Evolutionary conservation across 805 yeast genomes (phyloP), one percentile per base, ranked within the genome.

Genomic region (Cephaloascus fragrans): DNA sequence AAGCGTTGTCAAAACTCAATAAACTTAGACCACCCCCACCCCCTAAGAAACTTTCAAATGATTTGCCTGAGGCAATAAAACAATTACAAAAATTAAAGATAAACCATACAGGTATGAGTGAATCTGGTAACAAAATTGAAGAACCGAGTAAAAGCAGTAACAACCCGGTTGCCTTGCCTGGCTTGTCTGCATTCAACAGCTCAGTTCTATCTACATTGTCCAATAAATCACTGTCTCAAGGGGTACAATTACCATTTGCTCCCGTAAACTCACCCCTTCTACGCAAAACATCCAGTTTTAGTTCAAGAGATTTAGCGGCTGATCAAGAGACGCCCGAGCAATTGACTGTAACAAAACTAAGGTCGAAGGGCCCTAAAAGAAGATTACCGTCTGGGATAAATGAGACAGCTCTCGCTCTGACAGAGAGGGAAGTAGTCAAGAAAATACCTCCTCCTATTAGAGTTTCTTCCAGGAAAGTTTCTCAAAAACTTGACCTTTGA

Each of bases 351-450:
- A 73, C 63, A 35, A 75, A 73, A 47, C 40, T 53, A 0, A 55
- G 80, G 39, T 57, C 77, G 15, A 67, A 59, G 40, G 80, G 80
- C 0, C 80, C 80, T 1, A 71, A 64, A 47, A 53, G 80, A 44
- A 56, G 69, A 37, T 55, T 69, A 16, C 78, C 79, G 1, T 58
- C 60, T 38, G 44, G 23, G 8, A 36, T 51, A 14, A 34, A 35
- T 9, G 23, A 50, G 36, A 23, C 9, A 17, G 14, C 15, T 20
- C 37, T 4, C 31, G 23, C 9, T 26, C 26, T 26, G 33, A 32
- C 18, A 19, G 35, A 36, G 41, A 34, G 38, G 17, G 36, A 37
- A 32, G 18, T 16, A 12, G 32, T 37, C 15, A 49, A 49, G 38
- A 53, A 51, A 35, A 36, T 37, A 3, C 59, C 60, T 4, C 61